Evolutionary conservation across 1,284 basidiomycete genomes (phyloP).

Genomic region (Chalciporus sp.): DNA sequence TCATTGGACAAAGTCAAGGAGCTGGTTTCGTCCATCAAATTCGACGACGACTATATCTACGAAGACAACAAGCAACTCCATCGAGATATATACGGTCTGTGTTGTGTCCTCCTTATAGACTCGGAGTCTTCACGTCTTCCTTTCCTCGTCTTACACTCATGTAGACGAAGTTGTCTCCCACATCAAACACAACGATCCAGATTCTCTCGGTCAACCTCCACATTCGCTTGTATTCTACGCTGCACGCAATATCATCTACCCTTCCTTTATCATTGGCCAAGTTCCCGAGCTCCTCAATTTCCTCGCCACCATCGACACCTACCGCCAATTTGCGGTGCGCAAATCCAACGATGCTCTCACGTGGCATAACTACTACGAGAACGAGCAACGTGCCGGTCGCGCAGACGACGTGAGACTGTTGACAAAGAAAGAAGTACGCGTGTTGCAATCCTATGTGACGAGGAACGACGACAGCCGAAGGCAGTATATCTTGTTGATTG

Average conservation of each 20-base stretch:
- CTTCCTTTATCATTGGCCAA: slow-evolving; percentile 35
- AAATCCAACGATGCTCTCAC: slow-evolving; percentile 19
- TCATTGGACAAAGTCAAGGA: slow-evolving; percentile 17
- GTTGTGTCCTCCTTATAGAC: not conserved
- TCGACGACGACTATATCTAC: slow-evolving; percentile 12
- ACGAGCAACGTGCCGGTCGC: not conserved
- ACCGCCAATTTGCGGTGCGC: slow-evolving; percentile 36
- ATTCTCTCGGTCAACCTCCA: slow-evolving; percentile 16
- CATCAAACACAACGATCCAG: not conserved
- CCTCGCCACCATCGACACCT: slow-evolving; percentile 43
- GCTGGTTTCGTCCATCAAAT: slow-evolving; percentile 17
- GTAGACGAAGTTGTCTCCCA: slow-evolving; percentile 6
- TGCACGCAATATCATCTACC: slow-evolving; percentile 41
- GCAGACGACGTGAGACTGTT: slow-evolving; percentile 18
- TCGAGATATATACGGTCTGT: slow-evolving; percentile 26
- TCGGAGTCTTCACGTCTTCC: too few relatives aligned
- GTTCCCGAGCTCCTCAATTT: slow-evolving; percentile 45
- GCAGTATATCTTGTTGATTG: slow-evolving; percentile 40
- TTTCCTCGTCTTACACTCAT: slow-evolving; percentile 10
- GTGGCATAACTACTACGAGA: too few relatives aligned
- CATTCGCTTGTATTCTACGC: slow-evolving; percentile 40
- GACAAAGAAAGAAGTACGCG: slow-evolving; percentile 14
- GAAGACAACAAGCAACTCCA: slow-evolving; percentile 13
- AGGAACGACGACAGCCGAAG: slow-evolving; percentile 27
- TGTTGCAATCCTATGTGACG: slow-evolving; percentile 13